phyloP scores from a whole-genome alignment of 2,329 filamentous ascomycete genomes.

The Penicillium sp. region DNA sequence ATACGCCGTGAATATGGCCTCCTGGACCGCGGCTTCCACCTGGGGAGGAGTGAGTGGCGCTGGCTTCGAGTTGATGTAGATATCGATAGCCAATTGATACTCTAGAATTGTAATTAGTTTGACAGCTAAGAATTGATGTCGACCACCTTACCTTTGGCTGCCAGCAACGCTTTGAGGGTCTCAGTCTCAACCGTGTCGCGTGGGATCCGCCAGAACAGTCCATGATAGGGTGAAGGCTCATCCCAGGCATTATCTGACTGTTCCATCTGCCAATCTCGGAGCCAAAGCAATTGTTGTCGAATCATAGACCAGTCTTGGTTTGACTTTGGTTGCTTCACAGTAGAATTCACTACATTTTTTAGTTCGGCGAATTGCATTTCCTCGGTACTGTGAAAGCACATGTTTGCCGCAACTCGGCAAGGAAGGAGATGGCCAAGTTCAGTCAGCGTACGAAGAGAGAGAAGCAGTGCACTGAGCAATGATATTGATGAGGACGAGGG shows the following conservation, averaged over 20 bases:
- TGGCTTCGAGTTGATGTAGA: conserved; percentile 37
- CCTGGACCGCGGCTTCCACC: conserved; percentile 54
- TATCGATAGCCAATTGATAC: conserved; percentile 43
- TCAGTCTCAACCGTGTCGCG: conserved; percentile 55
- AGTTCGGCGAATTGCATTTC: conserved; percentile 56
- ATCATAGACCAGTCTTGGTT: conserved; percentile 51
- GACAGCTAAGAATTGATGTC: neutral
- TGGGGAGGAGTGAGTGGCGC: conserved; percentile 44
- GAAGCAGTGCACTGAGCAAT: conserved; percentile 43
- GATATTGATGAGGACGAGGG: conserved; percentile 41
- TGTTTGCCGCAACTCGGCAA: conserved; percentile 43
- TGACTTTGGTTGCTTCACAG: conserved; percentile 45
- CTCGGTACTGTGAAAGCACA: conserved; percentile 54
- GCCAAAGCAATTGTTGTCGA: conserved; percentile 57
- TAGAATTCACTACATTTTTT: conserved; percentile 52
- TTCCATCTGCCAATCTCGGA: conserved; percentile 57
- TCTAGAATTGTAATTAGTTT: conserved; percentile 30
- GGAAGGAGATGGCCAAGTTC: conserved; percentile 39
- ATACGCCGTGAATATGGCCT: conserved; percentile 56
- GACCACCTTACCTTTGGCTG: conserved; percentile 41
- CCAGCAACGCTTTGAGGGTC: conserved; percentile 56
- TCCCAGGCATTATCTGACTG: conserved; percentile 19
- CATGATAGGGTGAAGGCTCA: conserved; percentile 38
- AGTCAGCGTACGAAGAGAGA: conserved; percentile 42
- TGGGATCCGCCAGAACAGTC: conserved; percentile 51